A percentile compares a stretch with the other conserved stretches of the same genome.
phyloP scores from a whole-genome alignment of 805 yeast species.

The Phaffomyces thermotolerans region DNA sequence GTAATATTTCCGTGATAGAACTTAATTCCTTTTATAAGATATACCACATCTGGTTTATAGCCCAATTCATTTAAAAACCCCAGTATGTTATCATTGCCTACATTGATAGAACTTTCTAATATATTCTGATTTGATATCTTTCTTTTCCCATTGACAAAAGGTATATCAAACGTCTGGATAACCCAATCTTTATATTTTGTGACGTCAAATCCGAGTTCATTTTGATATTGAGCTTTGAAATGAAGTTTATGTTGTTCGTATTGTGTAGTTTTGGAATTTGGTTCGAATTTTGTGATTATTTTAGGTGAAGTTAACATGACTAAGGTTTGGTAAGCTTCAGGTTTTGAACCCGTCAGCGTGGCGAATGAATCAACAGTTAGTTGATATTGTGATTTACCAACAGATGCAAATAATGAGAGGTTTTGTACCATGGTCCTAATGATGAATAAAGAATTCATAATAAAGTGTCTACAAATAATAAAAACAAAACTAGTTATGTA shows the following conservation, averaged over 20 bases:
- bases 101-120: conserved; percentile 39
- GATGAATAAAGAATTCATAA: background rate
- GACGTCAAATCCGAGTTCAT: conserved; percentile 2
- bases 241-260: conserved; percentile 21
- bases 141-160: conserved; percentile 59
- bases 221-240: conserved; percentile 12
- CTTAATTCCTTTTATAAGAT: conserved; percentile 53
- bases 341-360: conserved; percentile 18
- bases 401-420: conserved; percentile 17
- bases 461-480: background rate
- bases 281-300: conserved; percentile 22
- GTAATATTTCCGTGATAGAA: conserved; percentile 51
- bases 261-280: conserved; percentile 22
- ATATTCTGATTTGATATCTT: conserved; percentile 61
- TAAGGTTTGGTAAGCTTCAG: conserved; percentile 7
- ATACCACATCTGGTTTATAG: conserved; percentile 55
- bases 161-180: conserved; percentile 61
- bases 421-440: conserved; percentile 25
- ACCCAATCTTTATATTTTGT: conserved; percentile 40
- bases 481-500: conserved; percentile 1
- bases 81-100: conserved; percentile 28
- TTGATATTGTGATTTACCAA: conserved; percentile 11
- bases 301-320: conserved; percentile 19
- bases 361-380: conserved; percentile 16
- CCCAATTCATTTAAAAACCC: conserved; percentile 52